Conservation (phyloP, 176 grass and related monocot genomes). For the Dactylis glomerata region DNA sequence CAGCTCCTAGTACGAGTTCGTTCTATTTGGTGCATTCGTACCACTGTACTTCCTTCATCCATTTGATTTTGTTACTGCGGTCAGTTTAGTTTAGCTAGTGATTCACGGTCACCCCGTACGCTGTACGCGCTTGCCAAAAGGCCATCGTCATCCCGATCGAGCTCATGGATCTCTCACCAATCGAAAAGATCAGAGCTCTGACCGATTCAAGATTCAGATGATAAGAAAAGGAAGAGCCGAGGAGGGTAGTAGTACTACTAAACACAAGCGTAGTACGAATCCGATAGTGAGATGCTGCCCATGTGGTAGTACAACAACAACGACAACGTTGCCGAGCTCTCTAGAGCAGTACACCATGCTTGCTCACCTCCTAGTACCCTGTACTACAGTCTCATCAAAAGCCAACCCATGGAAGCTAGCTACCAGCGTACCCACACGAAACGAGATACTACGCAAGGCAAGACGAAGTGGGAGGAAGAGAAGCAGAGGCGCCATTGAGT, state of each 20-base stretch:
- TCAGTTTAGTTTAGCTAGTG: not conserved
- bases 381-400: not conserved
- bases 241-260: too few species aligned
- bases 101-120: not conserved
- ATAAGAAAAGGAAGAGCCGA: too few species aligned
- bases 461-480: not conserved
- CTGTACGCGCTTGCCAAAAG: not conserved
- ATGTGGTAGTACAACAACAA: not conserved
- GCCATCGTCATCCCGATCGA: not conserved
- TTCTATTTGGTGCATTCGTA: too few species aligned
- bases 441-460: not conserved
- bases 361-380: too few species aligned
- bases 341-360: not conserved
- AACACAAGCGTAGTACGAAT: not conserved
- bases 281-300: not conserved
- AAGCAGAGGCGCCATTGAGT: conserved; percentile 69
- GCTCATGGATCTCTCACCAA: not conserved
- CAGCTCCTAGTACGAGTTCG: not conserved
- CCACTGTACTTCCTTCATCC: too few species aligned
- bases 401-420: too few species aligned
- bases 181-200: too few species aligned
- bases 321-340: not conserved
- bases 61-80: too few species aligned
- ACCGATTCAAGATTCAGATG: not conserved
- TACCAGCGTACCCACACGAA: not conserved